These are phyloP conservation scores for Ophiobolus disseminans DNA, from an alignment of 2,329 filamentous ascomycete species.

Conservation along the genomic window DNA sequence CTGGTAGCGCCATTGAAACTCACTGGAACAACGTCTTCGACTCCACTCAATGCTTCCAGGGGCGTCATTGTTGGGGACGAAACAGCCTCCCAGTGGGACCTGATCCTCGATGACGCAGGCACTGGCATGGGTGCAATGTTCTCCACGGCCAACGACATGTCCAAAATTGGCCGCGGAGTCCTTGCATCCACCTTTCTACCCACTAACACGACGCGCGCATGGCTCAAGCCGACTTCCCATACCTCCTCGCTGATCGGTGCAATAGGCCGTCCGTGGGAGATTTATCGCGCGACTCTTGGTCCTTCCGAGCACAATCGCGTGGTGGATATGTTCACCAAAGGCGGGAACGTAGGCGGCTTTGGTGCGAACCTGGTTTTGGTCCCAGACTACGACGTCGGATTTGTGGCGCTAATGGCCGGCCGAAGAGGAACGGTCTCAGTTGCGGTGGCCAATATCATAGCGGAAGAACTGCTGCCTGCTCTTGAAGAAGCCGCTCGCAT, in stretches of 20 bases:
- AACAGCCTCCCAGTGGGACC: slow-evolving; percentile 5
- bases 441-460: slow-evolving; percentile 11
- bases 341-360: slow-evolving; percentile 52
- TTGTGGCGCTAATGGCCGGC: slow-evolving; percentile 49
- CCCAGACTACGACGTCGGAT: slow-evolving; percentile 54
- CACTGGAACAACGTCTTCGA: slow-evolving; percentile 49
- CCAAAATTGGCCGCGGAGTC: slow-evolving; percentile 49
- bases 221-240: slow-evolving; percentile 52
- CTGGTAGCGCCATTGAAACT: slow-evolving; percentile 56
- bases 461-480: slow-evolving; percentile 22
- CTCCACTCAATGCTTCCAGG: slow-evolving; percentile 8
- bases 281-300: slow-evolving; percentile 34
- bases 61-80: slow-evolving; percentile 16
- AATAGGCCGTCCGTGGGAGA: slow-evolving; percentile 50
- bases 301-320: slow-evolving; percentile 12
- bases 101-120: slow-evolving; percentile 4
- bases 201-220: slow-evolving; percentile 44
- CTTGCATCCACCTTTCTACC: slow-evolving; percentile 48
- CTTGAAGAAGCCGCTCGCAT: slow-evolving; percentile 34
- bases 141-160: slow-evolving; percentile 46
- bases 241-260: slow-evolving; percentile 44
- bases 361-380: slow-evolving; percentile 50
- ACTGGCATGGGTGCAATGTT: slow-evolving; percentile 42
- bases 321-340: slow-evolving; percentile 53
- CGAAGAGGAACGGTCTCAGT: not conserved